phyloP scores from a whole-genome alignment of 2,329 filamentous ascomycete species.

The Alternaria arborescens region DNA sequence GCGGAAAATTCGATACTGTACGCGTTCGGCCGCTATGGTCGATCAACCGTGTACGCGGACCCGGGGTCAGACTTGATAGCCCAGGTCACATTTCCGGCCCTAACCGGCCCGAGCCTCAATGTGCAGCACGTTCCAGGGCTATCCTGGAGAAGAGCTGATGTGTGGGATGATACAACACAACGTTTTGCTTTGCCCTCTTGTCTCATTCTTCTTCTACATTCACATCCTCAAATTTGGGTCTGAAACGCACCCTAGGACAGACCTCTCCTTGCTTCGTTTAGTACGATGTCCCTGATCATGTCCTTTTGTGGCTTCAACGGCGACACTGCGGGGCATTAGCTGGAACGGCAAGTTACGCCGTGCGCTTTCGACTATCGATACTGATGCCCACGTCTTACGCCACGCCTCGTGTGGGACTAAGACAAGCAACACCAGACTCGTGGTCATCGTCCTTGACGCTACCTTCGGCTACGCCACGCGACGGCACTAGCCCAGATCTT shows the following conservation, averaged over 20 bases:
- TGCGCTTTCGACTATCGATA: conserved; percentile 9
- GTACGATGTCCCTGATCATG: conserved; percentile 11
- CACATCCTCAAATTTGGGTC: neutral
- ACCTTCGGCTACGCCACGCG: conserved; percentile 20
- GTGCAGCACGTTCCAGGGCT: conserved; percentile 32
- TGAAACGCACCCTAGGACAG: conserved; percentile 11
- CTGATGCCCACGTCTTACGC: conserved; percentile 15
- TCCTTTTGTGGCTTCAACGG: conserved; percentile 6
- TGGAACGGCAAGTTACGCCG: conserved; percentile 12
- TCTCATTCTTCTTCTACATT: conserved; percentile 2
- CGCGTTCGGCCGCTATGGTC: conserved; percentile 33
- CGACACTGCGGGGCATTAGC: conserved; percentile 7
- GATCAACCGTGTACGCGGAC: conserved; percentile 39
- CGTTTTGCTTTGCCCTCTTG: conserved; percentile 17
- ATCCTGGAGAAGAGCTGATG: conserved; percentile 16
- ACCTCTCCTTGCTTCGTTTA: conserved; percentile 18
- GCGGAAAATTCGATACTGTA: conserved; percentile 30
- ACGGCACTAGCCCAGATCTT: conserved; percentile 22
- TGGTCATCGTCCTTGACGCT: conserved; percentile 16
- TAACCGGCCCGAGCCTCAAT: conserved; percentile 42
- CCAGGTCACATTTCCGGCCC: conserved; percentile 36
- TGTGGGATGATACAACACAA: conserved; percentile 17
- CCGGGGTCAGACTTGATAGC: conserved; percentile 27
- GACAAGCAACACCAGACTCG: conserved; percentile 20
- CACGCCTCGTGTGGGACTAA: conserved; percentile 19